Base-by-base conservation (phyloP, 2,329 filamentous ascomycete species). In the Geosmithia flava region DNA sequence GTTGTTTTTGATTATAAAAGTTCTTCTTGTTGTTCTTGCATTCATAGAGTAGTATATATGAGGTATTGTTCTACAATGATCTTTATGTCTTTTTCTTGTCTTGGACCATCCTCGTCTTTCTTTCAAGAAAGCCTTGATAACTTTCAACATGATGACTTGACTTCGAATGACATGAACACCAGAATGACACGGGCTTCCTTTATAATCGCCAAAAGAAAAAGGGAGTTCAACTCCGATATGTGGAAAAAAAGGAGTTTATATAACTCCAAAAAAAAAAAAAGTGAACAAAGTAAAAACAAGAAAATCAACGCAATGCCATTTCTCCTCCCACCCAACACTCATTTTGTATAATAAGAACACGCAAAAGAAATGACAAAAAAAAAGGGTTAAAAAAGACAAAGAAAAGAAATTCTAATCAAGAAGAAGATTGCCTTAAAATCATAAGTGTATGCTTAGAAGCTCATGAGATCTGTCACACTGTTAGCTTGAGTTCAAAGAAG, bases 381-480 rank as follows among this genome's bases (percentile, higher is more conserved):
- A 43, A 30, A 30, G 11, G 11, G 11, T 11, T 3, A 13, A 37
- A 37, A 37, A 37, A 16, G 33, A 37, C 10, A 37, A 37, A 37
- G 11, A 37, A 37, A 37, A 37, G 6, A 16, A 17, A 13, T 42
- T 42, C 19, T 16, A 44, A 20, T 29, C 16, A 20, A 37, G 11
- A 37, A 37, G 33, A 13, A 37, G 13, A 16, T 3, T 37, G 33
- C 11, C 15, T 11, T 3, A 37, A 37, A 37, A 16, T 44, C 27
- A 44, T 20, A 29, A 44, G 27, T 20, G 3, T 17, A 44, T 44
- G 20, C 19, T 57, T 67, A 75, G 52, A 74, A 74, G 55, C 69
- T 75, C 68, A 76, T 73, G 53, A 76, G 65, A 63, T 76, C 72
- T 19, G 44, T 27, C 8, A 27, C 3, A 46, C 43, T 27, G 47